Evolutionary conservation across 768 basidiomycete species (phyloP).

Genomic region (Tylopilus vinaceipallidus): DNA sequence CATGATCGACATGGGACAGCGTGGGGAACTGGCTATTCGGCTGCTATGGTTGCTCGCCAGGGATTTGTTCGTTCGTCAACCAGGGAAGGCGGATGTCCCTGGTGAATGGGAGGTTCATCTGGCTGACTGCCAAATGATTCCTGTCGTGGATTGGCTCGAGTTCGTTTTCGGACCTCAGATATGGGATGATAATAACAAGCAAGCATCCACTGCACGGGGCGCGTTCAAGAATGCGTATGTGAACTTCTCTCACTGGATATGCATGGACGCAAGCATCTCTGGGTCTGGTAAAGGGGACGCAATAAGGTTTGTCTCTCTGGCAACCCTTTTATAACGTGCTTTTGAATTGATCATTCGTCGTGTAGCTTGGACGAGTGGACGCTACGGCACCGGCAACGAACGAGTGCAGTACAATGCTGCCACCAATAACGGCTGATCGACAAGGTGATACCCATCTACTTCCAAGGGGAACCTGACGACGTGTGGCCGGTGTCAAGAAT

Average conservation of each 20-base stretch:
- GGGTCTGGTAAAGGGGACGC: not conserved
- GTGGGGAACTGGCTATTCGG: not conserved
- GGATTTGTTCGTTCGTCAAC: conserved; percentile 2
- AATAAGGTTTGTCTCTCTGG: not conserved
- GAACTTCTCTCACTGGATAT: conserved; percentile 16
- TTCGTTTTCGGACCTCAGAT: conserved; percentile 3
- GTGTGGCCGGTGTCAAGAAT: not conserved
- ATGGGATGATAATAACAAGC: not conserved
- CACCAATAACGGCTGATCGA: conserved; percentile 6
- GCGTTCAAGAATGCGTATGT: conserved; percentile 9
- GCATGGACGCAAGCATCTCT: conserved; percentile 8
- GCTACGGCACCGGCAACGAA: conserved; percentile 9
- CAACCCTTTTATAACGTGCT: not conserved
- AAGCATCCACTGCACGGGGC: not conserved
- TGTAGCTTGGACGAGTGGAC: conserved; percentile 3
- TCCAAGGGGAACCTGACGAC: not conserved
- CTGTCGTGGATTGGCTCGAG: not conserved
- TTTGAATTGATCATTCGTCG: not conserved
- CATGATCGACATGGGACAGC: not conserved
- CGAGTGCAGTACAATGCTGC: conserved; percentile 11
- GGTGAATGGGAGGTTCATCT: not conserved
- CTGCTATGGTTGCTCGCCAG: conserved; percentile 3
- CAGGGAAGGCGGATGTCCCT: not conserved
- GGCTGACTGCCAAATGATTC: conserved; percentile 4
- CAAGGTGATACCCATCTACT: conserved; percentile 15